Conservation (phyloP, 2,329 filamentous ascomycete genomes). For the Orbilia brochopaga region DNA sequence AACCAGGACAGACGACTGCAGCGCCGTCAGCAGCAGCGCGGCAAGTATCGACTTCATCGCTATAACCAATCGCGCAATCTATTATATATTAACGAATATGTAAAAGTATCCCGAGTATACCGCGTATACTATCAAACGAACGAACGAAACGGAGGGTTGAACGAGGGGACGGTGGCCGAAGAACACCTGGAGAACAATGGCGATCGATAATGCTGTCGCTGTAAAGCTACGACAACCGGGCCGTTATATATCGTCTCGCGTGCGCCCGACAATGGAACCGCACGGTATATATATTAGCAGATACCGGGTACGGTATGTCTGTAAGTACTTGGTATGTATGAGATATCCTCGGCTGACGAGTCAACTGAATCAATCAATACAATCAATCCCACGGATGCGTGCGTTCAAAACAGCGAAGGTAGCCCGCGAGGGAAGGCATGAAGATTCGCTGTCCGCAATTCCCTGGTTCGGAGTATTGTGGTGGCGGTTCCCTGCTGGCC, state of each 20-base stretch:
- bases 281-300: no score
- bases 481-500: constrained; percentile 14
- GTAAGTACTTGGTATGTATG: not conserved
- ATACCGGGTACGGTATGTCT: no score
- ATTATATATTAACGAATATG: constrained; percentile 24
- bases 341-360: not conserved
- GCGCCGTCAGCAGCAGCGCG: constrained; percentile 18
- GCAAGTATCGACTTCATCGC: constrained; percentile 37
- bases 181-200: constrained; percentile 14
- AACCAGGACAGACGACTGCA: constrained; percentile 6
- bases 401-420: constrained; percentile 10
- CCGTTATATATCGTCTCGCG: no score
- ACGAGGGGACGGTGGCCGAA: constrained; percentile 26
- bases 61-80: no score
- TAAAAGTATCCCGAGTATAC: constrained; percentile 5
- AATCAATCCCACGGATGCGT: not conserved
- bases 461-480: not conserved
- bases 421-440: not conserved
- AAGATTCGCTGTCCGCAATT: not conserved
- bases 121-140: not conserved
- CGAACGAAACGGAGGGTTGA: not conserved
- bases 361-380: not conserved
- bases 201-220: not conserved
- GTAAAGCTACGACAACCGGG: no score
- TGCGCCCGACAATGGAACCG: no score